phyloP scores from a whole-genome alignment of 352 stramenopile species.

The Globisporangium iwayamae region DNA sequence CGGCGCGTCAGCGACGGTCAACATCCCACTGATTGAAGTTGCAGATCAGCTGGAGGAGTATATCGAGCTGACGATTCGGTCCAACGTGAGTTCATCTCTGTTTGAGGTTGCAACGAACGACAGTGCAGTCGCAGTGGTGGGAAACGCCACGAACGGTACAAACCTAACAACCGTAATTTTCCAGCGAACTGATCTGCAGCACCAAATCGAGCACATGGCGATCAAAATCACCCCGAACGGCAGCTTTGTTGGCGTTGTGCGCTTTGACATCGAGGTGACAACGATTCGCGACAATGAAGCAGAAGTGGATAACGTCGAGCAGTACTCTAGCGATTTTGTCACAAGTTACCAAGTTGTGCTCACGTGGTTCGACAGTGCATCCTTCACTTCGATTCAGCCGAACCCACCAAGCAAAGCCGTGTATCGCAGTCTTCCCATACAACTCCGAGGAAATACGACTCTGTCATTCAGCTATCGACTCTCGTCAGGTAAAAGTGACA shows the following conservation, averaged over 20 bases:
- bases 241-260: constrained; percentile 21
- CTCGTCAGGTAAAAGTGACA: constrained; percentile 25
- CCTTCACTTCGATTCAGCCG: constrained; percentile 12
- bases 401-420: constrained; percentile 12
- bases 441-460: constrained; percentile 18
- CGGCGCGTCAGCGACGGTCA: constrained; percentile 15
- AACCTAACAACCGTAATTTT: background rate
- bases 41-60: constrained; percentile 1
- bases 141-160: background rate
- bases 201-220: constrained; percentile 10
- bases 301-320: constrained; percentile 13
- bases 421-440: constrained; percentile 28
- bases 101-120: constrained; percentile 7
- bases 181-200: background rate
- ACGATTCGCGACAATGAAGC: constrained; percentile 8
- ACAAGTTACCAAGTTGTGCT: constrained; percentile 23
- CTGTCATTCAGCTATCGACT: constrained; percentile 34
- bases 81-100: constrained; percentile 9
- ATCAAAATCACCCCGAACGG: constrained; percentile 18
- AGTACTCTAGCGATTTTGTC: constrained; percentile 12
- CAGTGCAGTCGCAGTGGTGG: background rate
- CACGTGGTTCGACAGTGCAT: constrained; percentile 21
- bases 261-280: constrained; percentile 19
- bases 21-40: constrained; percentile 21
- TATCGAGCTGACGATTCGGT: constrained; percentile 10